Base-by-base conservation (phyloP, 2,329 filamentous ascomycete genomes). In the Sporothrix dimorphospora region DNA sequence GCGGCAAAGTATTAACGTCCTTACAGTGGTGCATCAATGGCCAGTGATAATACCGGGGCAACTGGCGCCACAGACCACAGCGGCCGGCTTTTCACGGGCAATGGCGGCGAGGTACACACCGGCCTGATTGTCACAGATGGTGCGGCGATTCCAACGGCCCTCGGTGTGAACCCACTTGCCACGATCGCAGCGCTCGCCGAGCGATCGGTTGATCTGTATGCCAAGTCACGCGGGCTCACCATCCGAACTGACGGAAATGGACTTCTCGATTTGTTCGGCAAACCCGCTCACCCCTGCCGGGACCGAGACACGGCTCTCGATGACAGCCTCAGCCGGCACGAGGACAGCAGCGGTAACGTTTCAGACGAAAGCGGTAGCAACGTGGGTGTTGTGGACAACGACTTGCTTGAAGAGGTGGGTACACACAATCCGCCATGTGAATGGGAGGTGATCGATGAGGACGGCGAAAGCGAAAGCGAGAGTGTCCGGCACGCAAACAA, bases 161-260 rank as follows among this genome's bases (percentile, higher is more conserved):
- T 92, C 1, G 86, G 89, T 16, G 88, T 89, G 3, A 92, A 92
- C 76, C 90, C 90, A 0, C 85, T 91, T 69, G 90, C 90, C 1
- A 92, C 90, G 0, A 92, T 92, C 74, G 86, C 89, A 0, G 90
- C 90, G 2, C 83, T 93, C 24, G 89, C 90, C 0, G 90, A 92
- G 79, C 83, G 90, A 11, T 87, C 87, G 0, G 84, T 91, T 7
- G 85, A 88, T 69, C 78, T 83, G 6, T 86, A 86, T 68, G 82
- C 85, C 1, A 74, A 80, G 69, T 79, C 80, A 9, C 76, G 81
- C 7, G 76, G 76, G 0, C 81, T 89, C 12, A 73, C 72, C 6
- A 85, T 90, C 69, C 82, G 85, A 72, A 78, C 80, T 2, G 79
- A 83, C 27, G 80, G 80, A 30, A 87, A 87, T 72, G 83, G 80